Evolutionary conservation across 352 stramenopile species (phyloP).

Genomic region (Peronospora destructor): DNA sequence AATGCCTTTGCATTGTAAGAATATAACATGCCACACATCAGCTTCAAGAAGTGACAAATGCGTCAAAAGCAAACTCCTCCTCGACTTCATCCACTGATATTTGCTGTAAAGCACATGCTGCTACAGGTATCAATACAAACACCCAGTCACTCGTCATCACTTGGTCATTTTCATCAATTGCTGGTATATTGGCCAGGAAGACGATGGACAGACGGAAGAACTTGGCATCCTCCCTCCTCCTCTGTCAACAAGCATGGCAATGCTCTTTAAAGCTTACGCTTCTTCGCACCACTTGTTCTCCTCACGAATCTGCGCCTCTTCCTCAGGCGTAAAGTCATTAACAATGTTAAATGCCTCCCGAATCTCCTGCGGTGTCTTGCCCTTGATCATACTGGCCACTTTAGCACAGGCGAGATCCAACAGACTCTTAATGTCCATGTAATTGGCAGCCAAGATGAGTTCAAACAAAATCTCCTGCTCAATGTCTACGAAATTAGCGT

Average conservation of each 20-base stretch:
- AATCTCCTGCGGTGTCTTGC: constrained; percentile 99
- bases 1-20: constrained; percentile 3
- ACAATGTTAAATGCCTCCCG: constrained; percentile 99
- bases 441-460: constrained; percentile 99
- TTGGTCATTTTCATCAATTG: constrained; percentile 4
- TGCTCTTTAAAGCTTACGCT: constrained; percentile 55
- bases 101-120: constrained; percentile 3
- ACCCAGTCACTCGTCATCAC: constrained; percentile 3
- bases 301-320: constrained; percentile 98
- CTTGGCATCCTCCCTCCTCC: background rate
- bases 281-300: constrained; percentile 99
- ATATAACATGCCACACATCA: constrained; percentile 8
- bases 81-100: constrained; percentile 10
- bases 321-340: constrained; percentile 99
- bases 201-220: background rate
- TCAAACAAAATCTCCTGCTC: constrained; percentile 99
- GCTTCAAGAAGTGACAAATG: constrained; percentile 1
- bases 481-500: constrained; percentile 98
- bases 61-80: background rate
- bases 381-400: constrained; percentile 91
- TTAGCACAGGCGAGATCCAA: constrained; percentile 90
- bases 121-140: background rate
- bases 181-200: background rate
- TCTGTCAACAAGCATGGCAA: background rate
- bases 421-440: constrained; percentile 99